A percentile compares a stretch with the other conserved stretches of the same genome.
Evolutionary conservation across 192 early-diverging fungal genomes (phyloP).

Genomic region (Tieghemiomyces parasiticus): DNA sequence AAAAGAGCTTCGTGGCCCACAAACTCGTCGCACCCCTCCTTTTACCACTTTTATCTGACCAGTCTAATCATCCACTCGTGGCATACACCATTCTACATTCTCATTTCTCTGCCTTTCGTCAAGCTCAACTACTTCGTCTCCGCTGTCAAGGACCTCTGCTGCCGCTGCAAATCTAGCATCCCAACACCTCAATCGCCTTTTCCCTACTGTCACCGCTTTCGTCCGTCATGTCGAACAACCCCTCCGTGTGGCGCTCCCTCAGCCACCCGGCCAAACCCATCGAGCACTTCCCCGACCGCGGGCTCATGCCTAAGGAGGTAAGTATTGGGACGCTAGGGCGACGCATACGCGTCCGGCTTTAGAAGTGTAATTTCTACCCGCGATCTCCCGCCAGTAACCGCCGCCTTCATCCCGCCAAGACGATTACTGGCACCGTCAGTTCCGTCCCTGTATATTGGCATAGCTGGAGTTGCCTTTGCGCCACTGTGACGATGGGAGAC

Average conservation of each 20-base stretch:
- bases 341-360: not conserved
- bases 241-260: not conserved
- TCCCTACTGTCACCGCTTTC: not conserved
- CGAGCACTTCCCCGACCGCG: not conserved
- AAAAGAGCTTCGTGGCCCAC: too few species aligned
- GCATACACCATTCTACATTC: not conserved
- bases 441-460: not conserved
- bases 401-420: not conserved
- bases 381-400: too few species aligned
- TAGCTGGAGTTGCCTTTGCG: too few species aligned
- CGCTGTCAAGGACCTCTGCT: not conserved
- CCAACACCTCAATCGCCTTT: too few species aligned
- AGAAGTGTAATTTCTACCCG: not conserved
- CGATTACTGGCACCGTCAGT: not conserved
- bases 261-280: not conserved
- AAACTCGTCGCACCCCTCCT: too few species aligned
- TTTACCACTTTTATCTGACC: not conserved
- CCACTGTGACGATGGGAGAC: too few species aligned
- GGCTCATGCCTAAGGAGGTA: slow-evolving; percentile 2
- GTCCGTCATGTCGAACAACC: not conserved
- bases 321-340: not conserved
- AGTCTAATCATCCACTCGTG: not conserved
- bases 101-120: not conserved
- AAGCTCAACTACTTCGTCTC: not conserved
- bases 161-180: too few species aligned